These are phyloP conservation scores for Lipomyces yamadae DNA, from an alignment of 805 yeast genomes.

Conservation along the genomic window DNA sequence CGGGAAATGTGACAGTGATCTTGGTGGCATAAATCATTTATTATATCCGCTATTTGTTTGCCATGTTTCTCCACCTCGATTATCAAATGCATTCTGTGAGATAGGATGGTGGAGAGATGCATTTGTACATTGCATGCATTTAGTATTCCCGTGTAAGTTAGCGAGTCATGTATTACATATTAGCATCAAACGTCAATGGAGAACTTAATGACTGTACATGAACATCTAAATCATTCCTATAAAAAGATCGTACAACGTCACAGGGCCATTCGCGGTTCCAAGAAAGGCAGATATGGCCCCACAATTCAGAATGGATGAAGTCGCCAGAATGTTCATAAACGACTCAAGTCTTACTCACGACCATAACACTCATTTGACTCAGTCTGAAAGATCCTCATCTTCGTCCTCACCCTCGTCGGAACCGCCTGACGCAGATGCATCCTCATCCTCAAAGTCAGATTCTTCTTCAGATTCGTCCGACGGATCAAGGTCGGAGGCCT, in stretches of 20 bases:
- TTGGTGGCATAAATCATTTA: not conserved
- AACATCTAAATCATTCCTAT: not conserved
- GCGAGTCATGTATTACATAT: not conserved
- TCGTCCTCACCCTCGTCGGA: conserved; percentile 38
- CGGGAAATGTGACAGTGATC: not conserved
- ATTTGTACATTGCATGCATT: not conserved
- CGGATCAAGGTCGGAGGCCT: conserved; percentile 46
- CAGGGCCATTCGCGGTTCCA: not conserved
- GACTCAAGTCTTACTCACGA: not conserved
- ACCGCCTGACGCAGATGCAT: conserved; percentile 14
- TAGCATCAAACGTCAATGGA: not conserved
- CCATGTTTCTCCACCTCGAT: not conserved
- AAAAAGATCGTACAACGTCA: not conserved
- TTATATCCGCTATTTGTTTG: not conserved
- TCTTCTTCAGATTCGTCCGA: conserved; percentile 33
- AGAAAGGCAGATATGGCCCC: not conserved
- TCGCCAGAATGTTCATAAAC: not conserved
- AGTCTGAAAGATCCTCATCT: conserved; percentile 40
- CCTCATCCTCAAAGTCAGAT: conserved; percentile 27
- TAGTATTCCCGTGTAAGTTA: not conserved
- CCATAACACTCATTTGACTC: not conserved
- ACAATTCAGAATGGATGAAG: not conserved
- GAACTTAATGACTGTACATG: not conserved
- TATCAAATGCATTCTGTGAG: not conserved
- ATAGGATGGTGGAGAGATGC: not conserved